Evolutionary conservation across 305 asterid species (phyloP), one percentile per base, ranked within the genome.

Genomic region (Andrographis paniculata): DNA sequence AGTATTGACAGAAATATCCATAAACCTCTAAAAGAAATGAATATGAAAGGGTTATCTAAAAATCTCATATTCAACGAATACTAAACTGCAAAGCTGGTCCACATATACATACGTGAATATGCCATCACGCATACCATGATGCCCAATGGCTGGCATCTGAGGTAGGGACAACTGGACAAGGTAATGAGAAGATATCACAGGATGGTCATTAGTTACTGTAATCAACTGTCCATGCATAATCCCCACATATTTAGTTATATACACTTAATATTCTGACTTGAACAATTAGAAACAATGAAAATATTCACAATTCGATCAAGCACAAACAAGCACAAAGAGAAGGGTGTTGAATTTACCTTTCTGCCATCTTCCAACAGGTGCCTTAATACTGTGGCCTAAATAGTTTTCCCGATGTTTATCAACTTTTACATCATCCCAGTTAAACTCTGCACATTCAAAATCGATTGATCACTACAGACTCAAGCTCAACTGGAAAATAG

Each of bases 311-410:
- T 10, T 33, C 12, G 2, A 24, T 24, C 8, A 8, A 24, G 8
- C 30, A 24, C 30, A 24, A 4, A 24, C 8, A 24, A 24, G n/a
- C 9, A 11, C 3, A 7, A 11, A 33, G 38, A 13, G n/a, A 33
- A 11, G 12, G 38, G 12, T 2, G 12, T 13, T 10, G n/a, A 19
- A 44, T 20, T 28, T 61, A 91, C 99, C 99, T 84, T 91, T 87
- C 77, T 91, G 99, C 99, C 95, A 91, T 91, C 99, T 81, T 63
- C 99, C 99, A 58, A 91, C 95, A 36, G 99, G 84, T 41, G 99
- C 99, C 75, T 83, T 91, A 66, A 87, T 20, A 64, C 96, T 91
- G 71, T 91, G 99, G 47, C 99, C 99, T 9, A 91, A 45, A 71
- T 86, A 91, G 53, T 91, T 91, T 64, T 91, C 99, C 45, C 95